A percentile compares a stretch with the other conserved stretches of the same genome.
These are phyloP conservation scores for Trypanosoma platydactyli DNA, from an alignment of 208 protist genomes.

Conservation along the genomic window DNA sequence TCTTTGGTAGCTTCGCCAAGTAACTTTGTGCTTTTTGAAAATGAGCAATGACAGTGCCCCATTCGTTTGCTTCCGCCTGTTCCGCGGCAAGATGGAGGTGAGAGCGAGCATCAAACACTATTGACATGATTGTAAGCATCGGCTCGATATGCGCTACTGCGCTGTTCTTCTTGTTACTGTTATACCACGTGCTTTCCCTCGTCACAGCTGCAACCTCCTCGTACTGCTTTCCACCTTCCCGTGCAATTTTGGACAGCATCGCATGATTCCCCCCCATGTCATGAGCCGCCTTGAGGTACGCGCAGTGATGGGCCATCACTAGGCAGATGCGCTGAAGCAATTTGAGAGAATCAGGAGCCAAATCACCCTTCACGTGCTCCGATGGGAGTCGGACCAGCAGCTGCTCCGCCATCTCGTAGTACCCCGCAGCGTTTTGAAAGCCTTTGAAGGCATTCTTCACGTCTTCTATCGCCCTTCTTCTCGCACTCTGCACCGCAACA, in stretches of 20 bases:
- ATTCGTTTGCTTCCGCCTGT: constrained; percentile 40
- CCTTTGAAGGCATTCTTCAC: constrained; percentile 66
- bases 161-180: constrained; percentile 4
- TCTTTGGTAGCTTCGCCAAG: constrained; percentile 51
- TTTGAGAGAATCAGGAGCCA: constrained; percentile 54
- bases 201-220: constrained; percentile 53
- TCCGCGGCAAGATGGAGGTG: constrained; percentile 65
- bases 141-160: constrained; percentile 37
- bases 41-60: constrained; percentile 71
- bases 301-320: constrained; percentile 76
- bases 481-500: constrained; percentile 45
- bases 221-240: constrained; percentile 69
- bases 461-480: constrained; percentile 45
- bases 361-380: constrained; percentile 65
- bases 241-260: constrained; percentile 77
- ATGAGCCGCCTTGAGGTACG: constrained; percentile 76
- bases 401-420: constrained; percentile 64
- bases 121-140: constrained; percentile 38
- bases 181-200: constrained; percentile 51
- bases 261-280: constrained; percentile 68
- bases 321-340: constrained; percentile 57
- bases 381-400: constrained; percentile 61
- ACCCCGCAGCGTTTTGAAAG: constrained; percentile 83
- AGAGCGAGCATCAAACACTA: constrained; percentile 66
- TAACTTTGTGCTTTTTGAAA: constrained; percentile 62